Evolutionary conservation across 352 stramenopile species (phyloP), one percentile per base, ranked within the genome.

Genomic region (Pythium phragmiticola): DNA sequence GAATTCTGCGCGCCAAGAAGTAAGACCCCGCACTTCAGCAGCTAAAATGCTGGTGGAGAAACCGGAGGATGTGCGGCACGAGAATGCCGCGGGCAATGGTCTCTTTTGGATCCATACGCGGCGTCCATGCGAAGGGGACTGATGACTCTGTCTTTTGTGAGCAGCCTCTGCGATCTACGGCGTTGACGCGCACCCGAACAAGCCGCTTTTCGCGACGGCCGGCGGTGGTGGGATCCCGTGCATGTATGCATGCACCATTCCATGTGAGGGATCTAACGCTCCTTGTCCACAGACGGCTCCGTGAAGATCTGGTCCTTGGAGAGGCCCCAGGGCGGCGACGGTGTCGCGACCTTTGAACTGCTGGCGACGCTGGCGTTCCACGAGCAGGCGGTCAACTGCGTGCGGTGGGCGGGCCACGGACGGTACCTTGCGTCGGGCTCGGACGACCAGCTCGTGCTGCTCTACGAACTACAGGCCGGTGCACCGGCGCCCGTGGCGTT

Each of bases 281-380:
- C 14, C 45, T 1, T 30, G 0, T 33, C 19, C 2, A 23, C n/a
- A 85, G 87, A 94, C 69, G 90, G 89, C 50, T 74, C 71, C 33
- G 84, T 95, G 34, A 94, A 93, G 68, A 86, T 95, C 53, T 95
- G 87, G 87, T 92, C 87, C 36, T 54, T 94, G 13, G 64, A 76
- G 43, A 36, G 46, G 8, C 68, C 42, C 1, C 7, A 61, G 2
- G 19, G 75, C 17, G 77, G 76, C 21, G 75, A 78, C 23, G 78
- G 69, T 34, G 73, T 89, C 37, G 80, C 82, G 42, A 80, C 76
- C 2, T 94, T 92, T 69, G 82, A 94, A 73, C 73, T 95, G 34
- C 60, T 95, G 21, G 84, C 83, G 36, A 95, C 87, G 57, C 69
- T 95, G 48, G 70, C 77, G 36, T 89, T 88, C 60, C 87, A 95